Base-by-base conservation (phyloP, 306 rosid species). In the Lagenaria siceraria region DNA sequence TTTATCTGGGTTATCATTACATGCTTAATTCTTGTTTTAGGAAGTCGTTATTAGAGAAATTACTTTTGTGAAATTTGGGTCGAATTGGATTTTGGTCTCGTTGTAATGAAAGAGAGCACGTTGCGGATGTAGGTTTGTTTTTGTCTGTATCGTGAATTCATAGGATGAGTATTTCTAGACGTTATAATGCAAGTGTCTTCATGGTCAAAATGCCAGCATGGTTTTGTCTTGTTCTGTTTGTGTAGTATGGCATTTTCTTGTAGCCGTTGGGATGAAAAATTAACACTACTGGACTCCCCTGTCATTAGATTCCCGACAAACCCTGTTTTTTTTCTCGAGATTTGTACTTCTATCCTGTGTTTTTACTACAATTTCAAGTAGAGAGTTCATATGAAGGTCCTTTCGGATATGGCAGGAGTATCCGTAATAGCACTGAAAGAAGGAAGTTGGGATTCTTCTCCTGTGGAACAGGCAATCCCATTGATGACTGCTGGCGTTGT, bases 401-500 rank as follows among this genome's bases (percentile, higher is more conserved):
- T 7, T 53, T 77, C 77, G 79, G 83, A 53, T 80, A 43, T 87
- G 73, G 72, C 88, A 96, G 99, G 98, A 88, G 86, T 59, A 89
- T 92, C 66, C 82, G 80, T 77, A 96, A 96, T 76, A 90, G 87
- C 84, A 96, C 98, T 13, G 94, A 89, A 65, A 90, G 99, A 76
- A 88, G 99, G 76, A 90, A 89, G 70, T 87, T 96, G 62, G 99
- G 99, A 21, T 96, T n/a, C 81, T 96, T 96, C 91, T 87, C 98
- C 0, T 96, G 99, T 79, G 99, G 96, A 82, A 92, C 98, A 0
- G 99, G 99, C 7, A 96, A 96, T 65, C 99, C 99, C n/a, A 89
- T 96, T 71, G 99, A 96, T 74, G 99, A 96, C 82, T 96, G 99
- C 85, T 96, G 99, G 99, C 96, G 99, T 25, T 96, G 99, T 13